Conservation (phyloP, 228 moss, liverwort and hornwort genomes). For the Sphagnum fallax region DNA sequence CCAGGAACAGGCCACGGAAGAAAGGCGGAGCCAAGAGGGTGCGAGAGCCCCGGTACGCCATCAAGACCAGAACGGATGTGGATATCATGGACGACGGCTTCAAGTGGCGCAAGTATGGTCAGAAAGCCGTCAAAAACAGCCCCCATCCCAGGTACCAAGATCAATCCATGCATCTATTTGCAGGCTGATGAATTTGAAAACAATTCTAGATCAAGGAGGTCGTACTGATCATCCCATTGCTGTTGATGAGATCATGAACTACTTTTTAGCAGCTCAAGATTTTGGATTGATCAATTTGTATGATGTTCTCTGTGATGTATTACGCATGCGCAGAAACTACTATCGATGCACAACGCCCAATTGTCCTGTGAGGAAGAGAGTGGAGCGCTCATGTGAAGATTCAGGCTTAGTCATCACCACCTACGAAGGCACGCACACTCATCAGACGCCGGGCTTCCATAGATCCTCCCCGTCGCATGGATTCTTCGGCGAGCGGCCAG, state of each 20-base stretch:
- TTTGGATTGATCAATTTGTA: too few species aligned
- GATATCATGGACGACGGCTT: slow-evolving; percentile 62
- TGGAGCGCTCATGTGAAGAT: slow-evolving; percentile 54
- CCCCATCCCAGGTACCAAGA: slow-evolving; percentile 44
- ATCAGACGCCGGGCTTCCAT: slow-evolving; percentile 55
- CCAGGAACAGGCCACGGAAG: slow-evolving; percentile 50
- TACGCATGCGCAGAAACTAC: slow-evolving; percentile 37
- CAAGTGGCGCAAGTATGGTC: slow-evolving; percentile 66
- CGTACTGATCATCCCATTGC: too few species aligned
- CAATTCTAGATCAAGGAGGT: too few species aligned
- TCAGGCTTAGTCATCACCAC: slow-evolving; percentile 54
- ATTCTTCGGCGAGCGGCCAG: slow-evolving; percentile 32
- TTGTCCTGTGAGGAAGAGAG: slow-evolving; percentile 51
- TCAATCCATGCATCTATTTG: neutral
- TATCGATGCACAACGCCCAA: slow-evolving; percentile 56
- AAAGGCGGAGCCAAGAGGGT: slow-evolving; percentile 53
- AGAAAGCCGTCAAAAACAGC: slow-evolving; percentile 65
- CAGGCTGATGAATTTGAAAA: too few species aligned
- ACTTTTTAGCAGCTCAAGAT: too few species aligned
- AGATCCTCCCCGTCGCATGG: slow-evolving; percentile 19
- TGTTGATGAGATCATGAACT: too few species aligned
- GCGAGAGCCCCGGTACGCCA: slow-evolving; percentile 54
- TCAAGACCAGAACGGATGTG: slow-evolving; percentile 57
- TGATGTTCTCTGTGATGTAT: too few species aligned
- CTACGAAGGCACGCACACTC: slow-evolving; percentile 58